phyloP scores from a whole-genome alignment of 2,329 filamentous ascomycete species.

The Teratosphaeria destructans region DNA sequence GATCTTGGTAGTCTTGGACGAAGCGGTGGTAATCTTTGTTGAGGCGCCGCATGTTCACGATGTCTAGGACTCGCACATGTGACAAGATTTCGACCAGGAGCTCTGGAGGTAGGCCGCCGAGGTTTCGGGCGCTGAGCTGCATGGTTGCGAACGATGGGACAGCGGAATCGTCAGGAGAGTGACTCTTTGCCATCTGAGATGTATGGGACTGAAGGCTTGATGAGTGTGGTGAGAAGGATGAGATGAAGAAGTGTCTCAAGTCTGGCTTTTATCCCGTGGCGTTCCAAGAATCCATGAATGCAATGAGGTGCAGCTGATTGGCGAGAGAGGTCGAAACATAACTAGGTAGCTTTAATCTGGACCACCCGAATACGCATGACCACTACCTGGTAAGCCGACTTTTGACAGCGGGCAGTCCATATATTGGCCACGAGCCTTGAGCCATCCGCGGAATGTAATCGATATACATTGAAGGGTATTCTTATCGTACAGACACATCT shows the following conservation, averaged over 20 bases:
- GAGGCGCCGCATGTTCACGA: background rate
- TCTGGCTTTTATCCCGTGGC: background rate
- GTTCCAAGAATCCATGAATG: background rate
- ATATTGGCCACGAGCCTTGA: background rate
- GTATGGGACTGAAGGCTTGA: background rate
- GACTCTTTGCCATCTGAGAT: background rate
- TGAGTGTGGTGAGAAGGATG: background rate
- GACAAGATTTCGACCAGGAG: background rate
- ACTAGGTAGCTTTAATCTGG: background rate
- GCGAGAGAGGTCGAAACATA: background rate
- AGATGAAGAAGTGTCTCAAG: background rate
- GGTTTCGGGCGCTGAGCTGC: background rate
- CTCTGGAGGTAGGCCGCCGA: background rate
- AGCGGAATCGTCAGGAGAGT: background rate
- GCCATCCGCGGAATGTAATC: background rate
- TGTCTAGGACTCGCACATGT: background rate
- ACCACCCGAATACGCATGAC: background rate
- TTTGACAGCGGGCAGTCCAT: no score
- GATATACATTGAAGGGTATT: background rate
- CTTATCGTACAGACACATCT: constrained; percentile 1
- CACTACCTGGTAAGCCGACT: background rate
- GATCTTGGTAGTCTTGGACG: background rate
- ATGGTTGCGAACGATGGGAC: background rate
- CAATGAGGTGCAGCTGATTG: background rate
- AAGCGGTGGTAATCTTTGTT: background rate